phyloP scores from a whole-genome alignment of 306 rosid genomes.

The Hippophae rhamnoides region DNA sequence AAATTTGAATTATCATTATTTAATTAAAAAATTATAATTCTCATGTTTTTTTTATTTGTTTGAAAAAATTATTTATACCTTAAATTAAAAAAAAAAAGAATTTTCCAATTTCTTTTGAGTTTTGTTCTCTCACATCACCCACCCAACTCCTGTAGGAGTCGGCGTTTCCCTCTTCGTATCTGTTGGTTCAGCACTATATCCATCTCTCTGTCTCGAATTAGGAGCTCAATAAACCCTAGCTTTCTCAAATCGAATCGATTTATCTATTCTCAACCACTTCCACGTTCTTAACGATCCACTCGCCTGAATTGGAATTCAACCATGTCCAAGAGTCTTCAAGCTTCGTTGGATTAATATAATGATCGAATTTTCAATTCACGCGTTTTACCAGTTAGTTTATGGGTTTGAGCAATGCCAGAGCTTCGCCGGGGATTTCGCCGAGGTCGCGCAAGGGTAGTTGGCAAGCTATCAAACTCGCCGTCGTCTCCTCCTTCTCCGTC shows the following conservation, averaged over 20 bases:
- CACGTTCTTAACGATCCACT: neutral
- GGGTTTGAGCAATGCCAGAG: slow-evolving; percentile 86
- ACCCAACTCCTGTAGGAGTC: slow-evolving; percentile 1
- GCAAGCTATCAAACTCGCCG: slow-evolving; percentile 33
- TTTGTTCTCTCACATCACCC: slow-evolving; percentile 1
- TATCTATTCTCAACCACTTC: neutral
- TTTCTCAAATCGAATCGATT: neutral
- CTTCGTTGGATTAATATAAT: slow-evolving; percentile 45
- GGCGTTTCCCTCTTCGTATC: neutral
- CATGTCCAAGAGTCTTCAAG: slow-evolving; percentile 23
- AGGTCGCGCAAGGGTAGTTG: slow-evolving; percentile 62
- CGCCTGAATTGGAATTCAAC: slow-evolving; percentile 5
- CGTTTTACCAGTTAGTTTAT: slow-evolving; percentile 45
- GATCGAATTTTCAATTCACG: slow-evolving; percentile 35
- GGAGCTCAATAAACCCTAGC: slow-evolving; percentile 5
- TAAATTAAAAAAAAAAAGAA: neutral
- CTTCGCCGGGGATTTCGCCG: slow-evolving; percentile 74
- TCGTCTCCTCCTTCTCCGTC: slow-evolving; percentile 23
- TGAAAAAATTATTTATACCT: neutral
- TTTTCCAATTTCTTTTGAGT: neutral
- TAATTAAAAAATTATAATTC: too few relatives aligned
- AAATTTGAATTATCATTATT: too few relatives aligned
- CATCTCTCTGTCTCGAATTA: slow-evolving; percentile 5
- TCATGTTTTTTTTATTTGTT: too few relatives aligned
- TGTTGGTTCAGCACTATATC: neutral